Evolutionary conservation across 2,329 filamentous ascomycete species (phyloP), one percentile per base, ranked within the genome.

Genomic region (Fusarium nygamai): DNA sequence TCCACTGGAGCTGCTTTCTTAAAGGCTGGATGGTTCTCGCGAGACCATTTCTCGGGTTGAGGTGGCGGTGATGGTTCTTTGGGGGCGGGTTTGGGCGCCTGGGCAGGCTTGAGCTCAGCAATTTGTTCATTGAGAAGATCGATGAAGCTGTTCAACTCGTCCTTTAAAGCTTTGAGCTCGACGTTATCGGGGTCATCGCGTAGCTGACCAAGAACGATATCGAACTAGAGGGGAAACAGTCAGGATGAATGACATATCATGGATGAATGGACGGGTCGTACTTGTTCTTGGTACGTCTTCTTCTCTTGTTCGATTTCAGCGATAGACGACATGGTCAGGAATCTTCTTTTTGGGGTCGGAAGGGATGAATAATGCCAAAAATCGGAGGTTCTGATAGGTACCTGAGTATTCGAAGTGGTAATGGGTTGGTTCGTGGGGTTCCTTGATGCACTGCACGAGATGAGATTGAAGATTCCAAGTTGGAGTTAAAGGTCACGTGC

Each of bases 101-200:
- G 81, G 78, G 84, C 83, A 58, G 83, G 82, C 84, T 93, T 92
- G 82, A 96, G 88, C 83, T 96, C 93, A 85, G 92, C 92, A 83
- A 98, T 92, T 78, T 92, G 90, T 80, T 92, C 91, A 86, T 95
- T 90, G 83, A 94, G 90, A 77, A 95, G 89, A 82, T 89, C 88
- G 83, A 98, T 92, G 84, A 94, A 91, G 85, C 92, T 89, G 87
- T 94, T 89, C 85, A 98, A 90, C 87, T 97, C 94, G 82, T 89
- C 86, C 84, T 93, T 92, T 81, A 98, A 90, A 80, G 88, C 90
- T 79, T 92, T 88, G 79, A 97, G 91, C 83, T 96, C 94, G 78
- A 86, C 86, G 83, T 94, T 96, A 67, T 93, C 92, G 73, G 95
- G 92, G 79, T 96, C 94, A 82, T 93, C 91, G 82, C 92, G 91